Evolutionary conservation across 192 early-diverging fungal species (phyloP).

Genomic region (Dissophora globulifera): DNA sequence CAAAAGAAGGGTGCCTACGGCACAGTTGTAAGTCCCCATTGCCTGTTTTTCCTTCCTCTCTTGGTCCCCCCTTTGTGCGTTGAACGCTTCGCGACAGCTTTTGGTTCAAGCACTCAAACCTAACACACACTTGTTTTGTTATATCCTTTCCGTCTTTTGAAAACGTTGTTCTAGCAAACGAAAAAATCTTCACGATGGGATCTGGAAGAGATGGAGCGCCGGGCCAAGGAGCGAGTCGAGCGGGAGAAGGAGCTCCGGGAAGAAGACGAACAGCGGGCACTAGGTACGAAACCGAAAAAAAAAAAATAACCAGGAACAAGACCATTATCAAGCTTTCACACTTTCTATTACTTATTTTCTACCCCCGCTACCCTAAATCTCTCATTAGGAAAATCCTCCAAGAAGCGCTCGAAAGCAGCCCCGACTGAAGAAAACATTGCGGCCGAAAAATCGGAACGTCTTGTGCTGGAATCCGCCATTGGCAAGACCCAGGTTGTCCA

Average conservation of each 20-base stretch:
- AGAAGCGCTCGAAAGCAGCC: conserved; percentile 36
- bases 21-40: conserved; percentile 25
- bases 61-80: too few relatives aligned
- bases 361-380: not conserved
- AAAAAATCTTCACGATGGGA: conserved; percentile 69
- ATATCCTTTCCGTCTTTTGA: not conserved
- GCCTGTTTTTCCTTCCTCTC: too few relatives aligned
- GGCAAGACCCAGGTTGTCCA: conserved; percentile 88
- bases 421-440: conserved; percentile 66
- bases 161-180: conserved; percentile 13
- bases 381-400: conserved; percentile 42
- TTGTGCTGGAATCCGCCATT: conserved; percentile 79
- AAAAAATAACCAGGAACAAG: not conserved
- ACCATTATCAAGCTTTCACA: too few relatives aligned
- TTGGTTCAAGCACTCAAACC: too few relatives aligned
- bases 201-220: conserved; percentile 70
- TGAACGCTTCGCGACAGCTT: too few relatives aligned
- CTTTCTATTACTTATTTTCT: not conserved
- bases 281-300: conserved; percentile 52
- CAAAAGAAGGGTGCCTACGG: conserved; percentile 49
- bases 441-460: conserved; percentile 53
- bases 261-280: conserved; percentile 65
- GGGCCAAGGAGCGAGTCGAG: conserved; percentile 72
- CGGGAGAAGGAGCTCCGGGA: conserved; percentile 54
- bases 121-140: too few relatives aligned